Evolutionary conservation across 139 green algal species (phyloP), one percentile per base, ranked within the genome.

Genomic region (Micractinium sp.): DNA sequence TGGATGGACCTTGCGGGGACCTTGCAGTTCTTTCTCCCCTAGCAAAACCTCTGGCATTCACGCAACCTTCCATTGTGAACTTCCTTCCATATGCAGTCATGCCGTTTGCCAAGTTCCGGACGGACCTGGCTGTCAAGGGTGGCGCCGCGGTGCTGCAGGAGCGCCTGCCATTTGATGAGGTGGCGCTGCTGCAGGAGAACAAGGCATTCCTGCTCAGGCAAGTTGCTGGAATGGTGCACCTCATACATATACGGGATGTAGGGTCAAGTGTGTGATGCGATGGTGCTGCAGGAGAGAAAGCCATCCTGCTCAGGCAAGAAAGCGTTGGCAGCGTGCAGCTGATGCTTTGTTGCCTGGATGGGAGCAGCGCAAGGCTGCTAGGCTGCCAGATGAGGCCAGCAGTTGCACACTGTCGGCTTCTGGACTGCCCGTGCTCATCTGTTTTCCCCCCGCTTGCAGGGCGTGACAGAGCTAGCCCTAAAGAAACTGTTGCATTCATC

Each of bases 51-150:
- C 12, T 27, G 22, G 18, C 13, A 25, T 16, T 71, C 7, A 71
- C 20, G 14, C 20, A 27, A 16, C 60, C 22, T 27, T 2, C 22
- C 14, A 20, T 73, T 25, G 23, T 20, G 7, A 73, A 7, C 63
- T 71, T 25, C 14, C 22, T 27, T 27, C 63, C 63, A 25, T 71
- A 12, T 61, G 61, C 82, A 80, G 95, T 95, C 0, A 97, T 99
- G 94, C 97, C 97, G 0, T 99, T 99, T 93, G 93, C 96, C 63
- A 98, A 98, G 91, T 96, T 96, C 92, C 99, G 96, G 91, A 95
- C 95, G 90, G 95, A 98, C 14, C 94, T 97, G 85, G 95, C 96
- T 7, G 41, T 90, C 0, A 87, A 88, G 35, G 93, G 89, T 19
- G 96, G 96, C n/a, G n/a, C 86, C 2, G 90, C 96, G 93, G 94